Base-by-base conservation (phyloP, 2,329 filamentous ascomycete genomes). In the Aulographum hederae region DNA sequence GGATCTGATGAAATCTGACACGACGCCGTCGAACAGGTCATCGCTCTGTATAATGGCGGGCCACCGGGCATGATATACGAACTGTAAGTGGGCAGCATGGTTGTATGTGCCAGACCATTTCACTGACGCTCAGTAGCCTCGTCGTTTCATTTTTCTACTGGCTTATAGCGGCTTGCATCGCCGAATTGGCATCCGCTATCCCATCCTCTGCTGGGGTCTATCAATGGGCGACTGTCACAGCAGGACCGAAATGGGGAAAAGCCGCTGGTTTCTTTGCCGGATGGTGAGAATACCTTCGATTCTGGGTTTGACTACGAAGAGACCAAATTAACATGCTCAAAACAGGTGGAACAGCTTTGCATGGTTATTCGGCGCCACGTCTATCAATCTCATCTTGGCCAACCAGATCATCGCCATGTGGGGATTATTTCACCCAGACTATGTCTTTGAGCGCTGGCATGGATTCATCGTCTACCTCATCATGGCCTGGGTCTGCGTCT, bases 301-400 rank as follows among this genome's bases (percentile, higher is more conserved):
- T 23, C 6, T 15, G 21, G 11, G 12, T 8, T 17, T 12, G 21
- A 12, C 6, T 31, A 8, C 18, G 29, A 8, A 11, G 18, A 32
- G 25, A 11, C 18, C 23, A 17, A 3, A 13, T 37, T 20, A 57
- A 49, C 51, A n/a, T n/a, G n/a, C n/a, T n/a, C n/a, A n/a, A n/a
- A n/a, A n/a, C n/a, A n/a, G n/a, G n/a, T 65, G 60, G 60, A 65
- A 65, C 40, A 55, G 48, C 33, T 52, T 65, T 26, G 63, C 57
- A 13, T 67, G 61, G 58, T 49, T 61, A 29, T 61, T 63, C 36
- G 58, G 53, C 15, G 50, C 48, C 10, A 53, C 58, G 1, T 55
- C 53, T 16, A 52, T 58, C 34, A 51, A 46, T 11, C 45, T 51
- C 6, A 58, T 65, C 35, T 50, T 57, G 16, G 56, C 57, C 13